Evolutionary conservation across 768 basidiomycete species (phyloP), one percentile per base, ranked within the genome.

Genomic region (Tricholoma flavovirens): DNA sequence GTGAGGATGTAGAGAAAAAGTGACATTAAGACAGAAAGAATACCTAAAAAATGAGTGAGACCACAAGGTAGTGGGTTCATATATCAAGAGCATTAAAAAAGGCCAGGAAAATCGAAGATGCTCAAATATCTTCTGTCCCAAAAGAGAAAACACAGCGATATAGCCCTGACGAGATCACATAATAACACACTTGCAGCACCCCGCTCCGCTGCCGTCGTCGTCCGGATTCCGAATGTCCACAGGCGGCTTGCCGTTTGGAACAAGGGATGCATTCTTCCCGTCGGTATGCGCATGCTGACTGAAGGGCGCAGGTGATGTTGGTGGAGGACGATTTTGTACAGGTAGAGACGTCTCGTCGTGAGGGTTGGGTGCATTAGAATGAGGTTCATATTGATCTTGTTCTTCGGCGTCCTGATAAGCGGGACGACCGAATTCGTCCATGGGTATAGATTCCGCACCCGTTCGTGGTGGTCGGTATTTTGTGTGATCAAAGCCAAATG

Each of bases 161-260:
- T n/a, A 15, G 26, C 17, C 46, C 46, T 15, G 29, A 29, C 46
- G n/a, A 53, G 49, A 59, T 90, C 82, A 92, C 90, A 92, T 92
- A 68, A 92, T 79, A 62, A 88, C 73, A 72, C 90, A 92, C 72
- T 86, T 88, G 77, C 90, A 92, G 66, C 90, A 91, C 36, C 86
- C 84, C 29, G 75, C 80, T 30, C 69, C 75, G 1, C 64, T 67
- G 12, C 77, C 79, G 6, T 85, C 81, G 32, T 83, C 80, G 10
- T 73, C 71, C 26, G 64, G 64, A 45, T 62, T 67, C 51, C 62
- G 61, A 53, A 71, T 68, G 38, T 66, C 64, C 40, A 67, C 60
- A 29, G 71, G 67, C 38, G 71, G 63, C 32, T 65, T 66, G 54
- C 69, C 61, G 26, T 65, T 36, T 24, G 58, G 52, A 2, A 32